Conservation (phyloP, 2,329 filamentous ascomycete species). For the Botrytis pseudocinerea region DNA sequence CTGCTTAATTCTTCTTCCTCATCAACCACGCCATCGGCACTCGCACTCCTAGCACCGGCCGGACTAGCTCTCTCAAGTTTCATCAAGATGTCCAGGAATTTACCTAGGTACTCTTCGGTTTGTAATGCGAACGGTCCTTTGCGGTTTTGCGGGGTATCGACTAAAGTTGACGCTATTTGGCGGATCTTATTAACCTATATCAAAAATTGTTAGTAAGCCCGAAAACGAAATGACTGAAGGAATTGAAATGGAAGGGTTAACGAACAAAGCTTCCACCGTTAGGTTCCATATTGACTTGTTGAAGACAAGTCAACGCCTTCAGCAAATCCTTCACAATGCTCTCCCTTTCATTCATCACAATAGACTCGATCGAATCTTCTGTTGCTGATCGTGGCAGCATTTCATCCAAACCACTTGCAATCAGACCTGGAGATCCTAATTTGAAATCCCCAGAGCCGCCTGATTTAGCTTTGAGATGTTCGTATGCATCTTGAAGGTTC, state of each 20-base stretch:
- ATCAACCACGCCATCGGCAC: slow-evolving; percentile 50
- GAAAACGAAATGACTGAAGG: background rate
- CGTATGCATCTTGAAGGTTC: slow-evolving; percentile 68
- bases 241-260: slow-evolving; percentile 27
- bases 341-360: slow-evolving; percentile 75
- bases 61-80: slow-evolving; percentile 59
- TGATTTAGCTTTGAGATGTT: slow-evolving; percentile 45
- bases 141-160: slow-evolving; percentile 59
- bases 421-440: slow-evolving; percentile 32
- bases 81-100: slow-evolving; percentile 73
- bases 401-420: slow-evolving; percentile 36
- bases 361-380: slow-evolving; percentile 43
- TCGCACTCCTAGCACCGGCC: slow-evolving; percentile 45
- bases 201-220: slow-evolving; percentile 21
- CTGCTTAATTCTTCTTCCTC: slow-evolving; percentile 75
- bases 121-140: slow-evolving; percentile 55
- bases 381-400: slow-evolving; percentile 44
- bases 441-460: slow-evolving; percentile 13
- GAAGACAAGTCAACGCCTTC: slow-evolving; percentile 72
- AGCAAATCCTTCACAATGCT: slow-evolving; percentile 80
- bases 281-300: slow-evolving; percentile 80
- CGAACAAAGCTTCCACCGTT: slow-evolving; percentile 65
- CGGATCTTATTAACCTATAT: slow-evolving; percentile 73
- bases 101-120: slow-evolving; percentile 69
- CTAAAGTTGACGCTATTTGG: slow-evolving; percentile 76